These are phyloP conservation scores for Pseudonitzschia delicatissima DNA, from an alignment of 108 stramenopile species.

Conservation along the genomic window DNA sequence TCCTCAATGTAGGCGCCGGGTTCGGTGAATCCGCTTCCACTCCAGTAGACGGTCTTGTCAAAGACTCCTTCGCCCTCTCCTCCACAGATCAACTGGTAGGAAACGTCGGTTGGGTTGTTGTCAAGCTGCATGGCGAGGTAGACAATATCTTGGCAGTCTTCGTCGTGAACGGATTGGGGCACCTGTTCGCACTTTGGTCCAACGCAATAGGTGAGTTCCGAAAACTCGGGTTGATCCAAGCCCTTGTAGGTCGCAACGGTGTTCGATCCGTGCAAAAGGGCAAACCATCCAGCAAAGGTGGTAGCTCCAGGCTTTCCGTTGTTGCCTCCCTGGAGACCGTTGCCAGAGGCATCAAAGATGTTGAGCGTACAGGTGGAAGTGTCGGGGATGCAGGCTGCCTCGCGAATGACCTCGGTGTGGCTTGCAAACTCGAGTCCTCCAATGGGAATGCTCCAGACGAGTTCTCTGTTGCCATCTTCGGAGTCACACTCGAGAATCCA, in stretches of 20 bases:
- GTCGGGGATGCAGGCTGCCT: background rate
- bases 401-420: conserved; percentile 7
- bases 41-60: background rate
- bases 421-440: background rate
- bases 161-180: conserved; percentile 5
- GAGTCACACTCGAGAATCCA: conserved; percentile 11
- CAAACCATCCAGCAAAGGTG: conserved; percentile 8
- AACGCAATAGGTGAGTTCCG: conserved; percentile 5
- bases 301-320: background rate
- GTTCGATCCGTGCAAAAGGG: conserved; percentile 3
- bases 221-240: background rate
- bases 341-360: background rate
- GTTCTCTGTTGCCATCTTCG: background rate
- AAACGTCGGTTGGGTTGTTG: background rate
- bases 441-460: background rate
- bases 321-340: background rate
- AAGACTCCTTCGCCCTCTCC: background rate
- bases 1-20: conserved; percentile 7
- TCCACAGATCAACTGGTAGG: conserved; percentile 7
- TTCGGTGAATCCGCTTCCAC: background rate
- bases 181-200: conserved; percentile 3
- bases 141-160: conserved; percentile 6
- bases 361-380: background rate
- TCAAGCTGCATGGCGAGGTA: conserved; percentile 8
- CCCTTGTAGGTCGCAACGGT: background rate